These are phyloP conservation scores for Lachancea dasiensis DNA, from an alignment of 805 yeast species.

Conservation along the genomic window DNA sequence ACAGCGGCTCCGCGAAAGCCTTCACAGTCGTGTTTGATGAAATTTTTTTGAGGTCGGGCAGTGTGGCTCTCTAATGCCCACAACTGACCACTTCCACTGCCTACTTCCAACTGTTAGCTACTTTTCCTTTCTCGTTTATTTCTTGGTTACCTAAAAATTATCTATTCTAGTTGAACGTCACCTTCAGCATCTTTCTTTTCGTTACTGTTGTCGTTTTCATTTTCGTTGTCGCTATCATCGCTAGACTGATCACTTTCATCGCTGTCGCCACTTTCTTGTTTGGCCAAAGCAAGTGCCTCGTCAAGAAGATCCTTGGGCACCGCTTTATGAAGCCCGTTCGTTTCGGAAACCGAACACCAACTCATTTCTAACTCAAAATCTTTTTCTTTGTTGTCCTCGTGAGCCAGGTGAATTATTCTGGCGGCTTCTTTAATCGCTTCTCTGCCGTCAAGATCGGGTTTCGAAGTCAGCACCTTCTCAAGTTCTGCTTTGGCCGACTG, in stretches of 20 bases:
- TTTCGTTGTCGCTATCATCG: conserved; percentile 19
- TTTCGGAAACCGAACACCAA: conserved; percentile 76
- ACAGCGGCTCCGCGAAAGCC: conserved; percentile 7
- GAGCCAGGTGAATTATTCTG: conserved; percentile 85
- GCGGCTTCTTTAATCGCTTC: conserved; percentile 95
- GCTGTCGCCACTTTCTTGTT: conserved; percentile 55
- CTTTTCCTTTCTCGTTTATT: too few species aligned
- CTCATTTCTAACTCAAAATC: conserved; percentile 92
- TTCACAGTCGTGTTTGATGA: not conserved
- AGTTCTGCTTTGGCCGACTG: conserved; percentile 96
- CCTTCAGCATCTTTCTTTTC: conserved; percentile 18
- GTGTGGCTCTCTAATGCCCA: too few species aligned
- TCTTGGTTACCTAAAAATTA: not conserved
- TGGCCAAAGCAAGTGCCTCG: conserved; percentile 81
- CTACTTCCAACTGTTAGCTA: too few species aligned
- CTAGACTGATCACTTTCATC: conserved; percentile 21
- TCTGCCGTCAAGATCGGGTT: conserved; percentile 46
- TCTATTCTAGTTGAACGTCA: conserved; percentile 19
- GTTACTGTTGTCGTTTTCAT: conserved; percentile 10
- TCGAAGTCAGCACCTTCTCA: conserved; percentile 59
- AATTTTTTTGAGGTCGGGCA: too few species aligned
- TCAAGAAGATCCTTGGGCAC: conserved; percentile 74
- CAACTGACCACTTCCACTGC: too few species aligned
- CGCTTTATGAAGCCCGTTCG: conserved; percentile 71
- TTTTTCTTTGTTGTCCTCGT: conserved; percentile 96